Base-by-base conservation (phyloP, 805 yeast genomes). In the Phaffomyces antillensis region DNA sequence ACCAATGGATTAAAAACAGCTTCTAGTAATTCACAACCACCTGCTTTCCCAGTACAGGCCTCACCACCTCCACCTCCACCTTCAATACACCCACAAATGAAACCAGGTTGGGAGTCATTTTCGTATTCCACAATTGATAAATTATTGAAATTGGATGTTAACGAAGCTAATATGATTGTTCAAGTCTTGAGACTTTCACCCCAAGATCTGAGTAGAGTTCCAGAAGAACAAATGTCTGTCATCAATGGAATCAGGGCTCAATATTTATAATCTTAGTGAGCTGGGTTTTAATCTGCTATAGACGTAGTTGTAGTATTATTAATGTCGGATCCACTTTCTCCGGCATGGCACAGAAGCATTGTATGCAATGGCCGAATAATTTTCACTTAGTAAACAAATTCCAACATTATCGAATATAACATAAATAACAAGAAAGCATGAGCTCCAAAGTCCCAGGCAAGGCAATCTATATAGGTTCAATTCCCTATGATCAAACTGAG, bases 401-500 rank as follows among this genome's bases (percentile, higher is more conserved):
- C 9, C 1, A 3, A 6, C 16, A 24, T 13, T 12, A 26, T 7
- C 4, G 1, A 10, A 11, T 25, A 30, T 8, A 8, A 5, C 3
- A 16, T 7, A 15, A 26, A 20, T 24, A 20, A 13, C 26, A 36
- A 32, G 16, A 17, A 28, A 31, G 16, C 31, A 44, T 38, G 53
- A 40, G 46, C 16, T 41, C 48, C 28, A 51, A 46, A 43, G 41
- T 46, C 7, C 67, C 69, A 15, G 61, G 68, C 7, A 62, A 64
- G 46, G 77, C 76, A 31, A 83, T 88, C 3, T 85, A 85, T 56
- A 77, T 90, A 36, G 95, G 96, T 4, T 83, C 87, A 15, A 85
- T 91, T 34, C 98, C 98, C 1, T 88, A 81, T 60, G 97, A 91
- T 57, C 88, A 86, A 58, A 86, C 96, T 0, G 98, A 91, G 61